These are phyloP conservation scores for Cryptosporidium canis DNA, from an alignment of 169 alveolate species.

Conservation along the genomic window DNA sequence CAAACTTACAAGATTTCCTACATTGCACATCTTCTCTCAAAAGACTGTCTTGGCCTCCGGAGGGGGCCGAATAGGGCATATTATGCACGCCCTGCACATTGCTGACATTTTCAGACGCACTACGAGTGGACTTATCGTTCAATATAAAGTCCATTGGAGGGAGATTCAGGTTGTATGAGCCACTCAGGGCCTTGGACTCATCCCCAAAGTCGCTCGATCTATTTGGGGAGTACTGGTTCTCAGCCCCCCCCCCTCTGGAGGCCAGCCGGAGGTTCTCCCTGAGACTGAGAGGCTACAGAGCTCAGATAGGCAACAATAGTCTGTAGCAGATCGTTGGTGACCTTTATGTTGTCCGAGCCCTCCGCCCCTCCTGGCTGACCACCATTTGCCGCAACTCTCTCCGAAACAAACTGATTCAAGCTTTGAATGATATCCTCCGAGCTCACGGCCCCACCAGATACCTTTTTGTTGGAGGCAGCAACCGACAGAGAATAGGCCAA, in stretches of 20 bases:
- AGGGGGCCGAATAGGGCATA: neutral
- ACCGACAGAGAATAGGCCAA: slow-evolving; percentile 57
- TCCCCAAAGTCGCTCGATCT: neutral
- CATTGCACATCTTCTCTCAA: too few relatives aligned
- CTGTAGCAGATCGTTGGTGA: neutral
- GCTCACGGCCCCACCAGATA: neutral
- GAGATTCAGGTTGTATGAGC: slow-evolving; percentile 14
- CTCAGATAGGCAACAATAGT: neutral
- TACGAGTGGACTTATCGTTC: neutral
- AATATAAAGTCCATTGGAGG: slow-evolving; percentile 66
- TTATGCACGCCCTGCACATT: neutral
- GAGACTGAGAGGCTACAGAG: neutral
- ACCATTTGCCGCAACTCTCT: neutral
- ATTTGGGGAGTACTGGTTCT: neutral
- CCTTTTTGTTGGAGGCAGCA: slow-evolving; percentile 14
- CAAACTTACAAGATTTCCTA: too few relatives aligned
- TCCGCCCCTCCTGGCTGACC: neutral
- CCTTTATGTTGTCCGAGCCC: neutral
- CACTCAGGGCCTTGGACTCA: neutral
- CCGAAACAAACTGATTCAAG: slow-evolving; percentile 5
- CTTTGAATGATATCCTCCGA: slow-evolving; percentile 26
- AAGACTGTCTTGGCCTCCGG: too few relatives aligned
- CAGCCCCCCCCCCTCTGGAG: neutral
- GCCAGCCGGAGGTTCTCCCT: neutral
- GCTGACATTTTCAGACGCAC: neutral